phyloP scores from a whole-genome alignment of 306 rosid species.

The Vicia sativa region DNA sequence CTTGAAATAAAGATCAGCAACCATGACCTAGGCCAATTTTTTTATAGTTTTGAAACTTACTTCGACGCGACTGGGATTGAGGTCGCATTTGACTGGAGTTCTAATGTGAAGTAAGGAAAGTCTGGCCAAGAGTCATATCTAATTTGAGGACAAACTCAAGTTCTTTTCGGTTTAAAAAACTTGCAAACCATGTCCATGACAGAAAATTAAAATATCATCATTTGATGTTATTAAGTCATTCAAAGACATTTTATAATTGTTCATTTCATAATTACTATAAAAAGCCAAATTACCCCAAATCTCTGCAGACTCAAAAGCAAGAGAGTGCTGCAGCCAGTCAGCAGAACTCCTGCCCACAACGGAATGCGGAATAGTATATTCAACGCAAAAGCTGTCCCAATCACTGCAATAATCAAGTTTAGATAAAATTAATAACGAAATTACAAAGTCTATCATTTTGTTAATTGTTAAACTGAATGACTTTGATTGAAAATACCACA shows the following conservation, averaged over 20 bases:
- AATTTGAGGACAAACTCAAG: too few species aligned
- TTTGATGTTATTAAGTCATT: too few species aligned
- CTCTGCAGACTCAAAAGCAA: slow-evolving; percentile 76
- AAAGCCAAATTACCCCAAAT: slow-evolving; percentile 65
- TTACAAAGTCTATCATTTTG: neutral
- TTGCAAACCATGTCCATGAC: too few species aligned
- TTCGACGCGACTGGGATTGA: too few species aligned
- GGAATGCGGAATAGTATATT: slow-evolving; percentile 80
- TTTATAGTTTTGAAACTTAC: too few species aligned
- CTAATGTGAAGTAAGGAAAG: too few species aligned
- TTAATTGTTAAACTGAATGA: neutral
- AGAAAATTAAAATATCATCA: too few species aligned
- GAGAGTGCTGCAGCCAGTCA: slow-evolving; percentile 81
- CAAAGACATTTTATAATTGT: neutral
- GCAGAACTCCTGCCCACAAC: slow-evolving; percentile 76
- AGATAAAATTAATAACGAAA: neutral
- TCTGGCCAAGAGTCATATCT: too few species aligned
- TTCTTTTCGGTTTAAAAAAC: too few species aligned
- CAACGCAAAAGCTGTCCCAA: slow-evolving; percentile 88
- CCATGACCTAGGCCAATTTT: too few species aligned
- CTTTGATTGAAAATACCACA: slow-evolving; percentile 9
- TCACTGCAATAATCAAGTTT: slow-evolving; percentile 54
- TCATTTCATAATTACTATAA: neutral
- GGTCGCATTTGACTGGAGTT: too few species aligned
- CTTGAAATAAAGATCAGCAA: too few species aligned